Evolutionary conservation across 2,329 filamentous ascomycete genomes (phyloP), one percentile per base, ranked within the genome.

Genomic region (Rhynchosporium secalis): DNA sequence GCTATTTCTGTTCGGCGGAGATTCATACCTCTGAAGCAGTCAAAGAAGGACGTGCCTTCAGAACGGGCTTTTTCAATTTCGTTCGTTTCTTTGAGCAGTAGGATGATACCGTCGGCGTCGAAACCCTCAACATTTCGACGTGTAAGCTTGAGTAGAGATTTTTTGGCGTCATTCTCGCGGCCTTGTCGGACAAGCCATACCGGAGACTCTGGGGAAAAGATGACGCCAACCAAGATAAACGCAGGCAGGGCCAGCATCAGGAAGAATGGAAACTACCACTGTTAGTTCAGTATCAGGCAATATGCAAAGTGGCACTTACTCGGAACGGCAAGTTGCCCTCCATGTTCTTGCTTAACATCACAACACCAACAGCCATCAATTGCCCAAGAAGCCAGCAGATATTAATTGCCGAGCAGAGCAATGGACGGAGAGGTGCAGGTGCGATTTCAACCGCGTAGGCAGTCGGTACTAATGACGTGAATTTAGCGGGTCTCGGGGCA

Each of bases 81-180:
- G 66, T 86, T 81, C 0, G 84, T 86, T 66, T 84, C 79, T 13
- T 78, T 72, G 66, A 87, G 85, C 67, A 81, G 78, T 2, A 80
- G 76, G 8, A 86, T 62, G 2, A 60, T 66, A 9, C 64, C 31
- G 20, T 51, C 52, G 10, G n/a, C 51, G 9, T 45, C n/a, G 26
- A 56, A 56, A 10, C 6, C 26, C 10, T 31, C 20, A 33, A 43
- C 41, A 2, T 9, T 15, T 6, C 26, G 41, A 7, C 52, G 12
- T 6, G 59, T 55, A 4, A 61, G 59, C 26, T 52, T 51, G 31
- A 49, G 45, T 26, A 61, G 52, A 12, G 59, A 4, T 8, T 12
- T 13, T 15, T 20, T 56, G 33, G 59, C 59, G 1, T 47, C 45
- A 3, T 48, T 33, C 8, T n/a, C 28, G 5, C 33, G 45, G 5